Base-by-base conservation (phyloP, 208 protist genomes). In the Acanthamoeba pearcei region DNA sequence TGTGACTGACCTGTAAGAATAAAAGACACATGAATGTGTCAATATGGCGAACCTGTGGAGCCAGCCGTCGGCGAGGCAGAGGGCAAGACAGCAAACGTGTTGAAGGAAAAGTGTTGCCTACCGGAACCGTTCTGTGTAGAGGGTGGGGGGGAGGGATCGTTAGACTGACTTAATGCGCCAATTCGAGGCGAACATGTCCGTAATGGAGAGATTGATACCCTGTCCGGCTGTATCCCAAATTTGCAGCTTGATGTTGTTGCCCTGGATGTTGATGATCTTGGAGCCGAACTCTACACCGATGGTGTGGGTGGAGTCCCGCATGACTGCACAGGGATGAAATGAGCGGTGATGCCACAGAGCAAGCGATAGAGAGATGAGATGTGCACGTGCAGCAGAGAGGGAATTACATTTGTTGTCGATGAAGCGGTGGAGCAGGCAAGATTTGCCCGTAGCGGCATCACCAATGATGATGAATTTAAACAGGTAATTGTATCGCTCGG, bases 201-300 rank as follows among this genome's bases (percentile, higher is more conserved):
- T 62, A 38, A 53, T 35, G 10, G 78, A 86, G 51, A 10, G 17
- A 35, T 83, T 13, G 46, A 22, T 74, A 38, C 96, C 96, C 86
- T 96, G 95, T 32, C 96, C 98, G 2, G 99, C 98, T 0, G 99
- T 99, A 95, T 99, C 99, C 98, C 98, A 99, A 92, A 99, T 99
- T 93, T 99, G 99, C 88, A 99, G 97, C 96, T 99, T 99, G 72
- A 99, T 98, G 9, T 95, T 91, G 89, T 98, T 98, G 13, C 97
- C 98, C 86, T 93, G 62, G 22, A 96, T 86, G 19, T 97, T 95
- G n/a, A 97, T 91, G 32, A 97, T 90, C 32, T 97, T 97, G 46
- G 98, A 99, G 82, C 98, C 98, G 95, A 99, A 99, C 94, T 99
- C 99, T 5, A 99, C 98, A 86, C 99, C 99, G 85, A 99, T 99